Base-by-base conservation (phyloP, 306 rosid genomes). In the Fragaria nilgerrensis region DNA sequence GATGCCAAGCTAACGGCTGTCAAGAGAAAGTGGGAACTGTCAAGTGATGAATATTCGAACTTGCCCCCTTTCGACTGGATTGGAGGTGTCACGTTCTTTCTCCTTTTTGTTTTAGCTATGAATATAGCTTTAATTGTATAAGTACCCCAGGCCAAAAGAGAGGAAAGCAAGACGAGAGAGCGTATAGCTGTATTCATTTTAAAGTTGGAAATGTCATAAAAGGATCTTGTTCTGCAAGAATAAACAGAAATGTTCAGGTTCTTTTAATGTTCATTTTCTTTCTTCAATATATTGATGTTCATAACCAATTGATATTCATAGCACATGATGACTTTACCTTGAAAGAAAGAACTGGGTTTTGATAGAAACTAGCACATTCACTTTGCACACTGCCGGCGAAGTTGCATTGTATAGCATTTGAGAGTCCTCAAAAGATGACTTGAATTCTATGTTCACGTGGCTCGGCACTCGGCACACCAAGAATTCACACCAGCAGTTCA, bases 81-180 rank as follows among this genome's bases (percentile, higher is more conserved):
- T 52, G 81, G 73, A 74, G 72, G 59, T 75, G 70, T 66, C 49
- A 7, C 55, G 77, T 88, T 85, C 82, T 80, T 84, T 84, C 69
- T 71, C 79, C 61, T 34, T 68, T 74, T 87, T 65, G 81, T 84
- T 78, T 71, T 74, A 75, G 82, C 84, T 76, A 71, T 59, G 75
- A 70, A 81, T 78, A 65, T 58, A 84, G 85, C 80, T 79, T 78
- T 75, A 77, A 79, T 62, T 50, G 83, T 82, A 74, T 44, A 82
- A 56, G 59, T 23, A 36, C 59, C 37, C 53, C 23, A 37, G 14
- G 58, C 74, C 55, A 14, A 72, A 39, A 71, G 72, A 68, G 58
- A 52, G 6, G 70, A 43, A 22, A 13, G 14, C 34, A 34, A 23
- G 45, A 66, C 29, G 39, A 75, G 80, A 82, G 79, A 78, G 68